Percentiles rank a stretch among this genome's conserved stretches.
phyloP scores from a whole-genome alignment of 2,329 filamentous ascomycete species.

The Hypoxylon sp. region DNA sequence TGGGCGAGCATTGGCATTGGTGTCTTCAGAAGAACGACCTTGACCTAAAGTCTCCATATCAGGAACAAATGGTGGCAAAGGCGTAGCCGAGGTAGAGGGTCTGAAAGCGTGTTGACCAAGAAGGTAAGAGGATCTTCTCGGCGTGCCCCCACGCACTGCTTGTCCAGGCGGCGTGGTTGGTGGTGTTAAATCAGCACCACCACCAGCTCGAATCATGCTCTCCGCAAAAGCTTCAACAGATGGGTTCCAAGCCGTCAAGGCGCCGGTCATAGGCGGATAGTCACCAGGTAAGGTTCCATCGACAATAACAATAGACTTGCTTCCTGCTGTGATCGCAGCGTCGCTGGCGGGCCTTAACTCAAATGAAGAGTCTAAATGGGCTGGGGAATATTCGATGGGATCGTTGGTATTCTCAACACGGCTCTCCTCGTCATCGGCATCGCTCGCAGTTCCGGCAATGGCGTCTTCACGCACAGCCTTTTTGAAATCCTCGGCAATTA shows the following conservation, averaged over 20 bases:
- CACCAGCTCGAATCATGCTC: constrained; percentile 63
- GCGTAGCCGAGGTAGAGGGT: constrained; percentile 57
- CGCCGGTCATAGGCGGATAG: constrained; percentile 67
- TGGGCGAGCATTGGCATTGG: constrained; percentile 52
- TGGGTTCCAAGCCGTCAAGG: constrained; percentile 60
- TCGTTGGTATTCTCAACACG: constrained; percentile 51
- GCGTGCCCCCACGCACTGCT: constrained; percentile 57
- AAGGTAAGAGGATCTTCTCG: constrained; percentile 70
- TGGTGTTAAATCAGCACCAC: constrained; percentile 69
- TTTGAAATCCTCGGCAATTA: constrained; percentile 83
- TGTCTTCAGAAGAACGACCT: constrained; percentile 55
- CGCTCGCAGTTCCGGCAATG: constrained; percentile 57
- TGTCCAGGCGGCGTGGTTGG: constrained; percentile 72
- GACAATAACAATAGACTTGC: constrained; percentile 91
- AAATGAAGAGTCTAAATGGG: constrained; percentile 62
- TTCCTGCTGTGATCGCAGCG: constrained; percentile 79
- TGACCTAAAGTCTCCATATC: constrained; percentile 61
- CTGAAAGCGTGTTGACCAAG: constrained; percentile 64
- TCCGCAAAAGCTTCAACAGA: constrained; percentile 70
- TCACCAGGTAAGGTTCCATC: constrained; percentile 73
- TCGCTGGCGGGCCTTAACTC: constrained; percentile 65
- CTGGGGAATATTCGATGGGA: constrained; percentile 60
- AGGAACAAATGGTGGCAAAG: constrained; percentile 65
- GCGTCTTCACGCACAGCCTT: constrained; percentile 78
- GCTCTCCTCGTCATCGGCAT: constrained; percentile 33